Conservation (phyloP, 768 basidiomycete species). For the Lanmaoa rubissima region DNA sequence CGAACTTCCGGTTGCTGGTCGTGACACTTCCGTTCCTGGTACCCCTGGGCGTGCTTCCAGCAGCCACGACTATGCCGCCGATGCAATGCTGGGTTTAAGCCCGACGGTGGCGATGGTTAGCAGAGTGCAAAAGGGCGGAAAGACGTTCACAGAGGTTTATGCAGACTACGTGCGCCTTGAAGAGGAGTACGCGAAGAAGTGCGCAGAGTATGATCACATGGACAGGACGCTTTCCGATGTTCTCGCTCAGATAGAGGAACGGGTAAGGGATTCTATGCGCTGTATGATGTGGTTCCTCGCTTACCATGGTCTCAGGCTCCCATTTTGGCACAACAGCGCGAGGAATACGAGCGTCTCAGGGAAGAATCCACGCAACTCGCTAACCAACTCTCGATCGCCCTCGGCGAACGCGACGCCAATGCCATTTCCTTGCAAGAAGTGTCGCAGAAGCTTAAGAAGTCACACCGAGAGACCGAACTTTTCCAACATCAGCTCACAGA, state of each 20-base stretch:
- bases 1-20: slow-evolving; percentile 59
- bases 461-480: slow-evolving; percentile 60
- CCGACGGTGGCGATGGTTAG: slow-evolving; percentile 88
- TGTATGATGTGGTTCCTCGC: neutral
- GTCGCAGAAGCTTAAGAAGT: slow-evolving; percentile 59
- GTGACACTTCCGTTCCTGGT: slow-evolving; percentile 36
- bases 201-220: slow-evolving; percentile 81
- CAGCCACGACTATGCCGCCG: slow-evolving; percentile 41
- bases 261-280: slow-evolving; percentile 42
- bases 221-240: slow-evolving; percentile 77
- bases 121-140: slow-evolving; percentile 75
- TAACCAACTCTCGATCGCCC: slow-evolving; percentile 70
- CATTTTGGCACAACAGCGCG: slow-evolving; percentile 82
- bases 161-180: slow-evolving; percentile 85
- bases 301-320: slow-evolving; percentile 62
- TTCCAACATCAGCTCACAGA: slow-evolving; percentile 77
- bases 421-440: slow-evolving; percentile 54
- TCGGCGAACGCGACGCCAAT: slow-evolving; percentile 72
- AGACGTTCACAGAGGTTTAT: slow-evolving; percentile 94
- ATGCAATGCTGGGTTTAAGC: slow-evolving; percentile 69
- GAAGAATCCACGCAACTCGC: slow-evolving; percentile 80
- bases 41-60: slow-evolving; percentile 44
- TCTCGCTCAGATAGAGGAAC: slow-evolving; percentile 87
- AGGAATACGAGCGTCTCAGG: slow-evolving; percentile 82
- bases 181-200: slow-evolving; percentile 75